These are phyloP conservation scores for Aquilaria yunnanensis DNA, from an alignment of 345 rosid genomes.

Conservation along the genomic window DNA sequence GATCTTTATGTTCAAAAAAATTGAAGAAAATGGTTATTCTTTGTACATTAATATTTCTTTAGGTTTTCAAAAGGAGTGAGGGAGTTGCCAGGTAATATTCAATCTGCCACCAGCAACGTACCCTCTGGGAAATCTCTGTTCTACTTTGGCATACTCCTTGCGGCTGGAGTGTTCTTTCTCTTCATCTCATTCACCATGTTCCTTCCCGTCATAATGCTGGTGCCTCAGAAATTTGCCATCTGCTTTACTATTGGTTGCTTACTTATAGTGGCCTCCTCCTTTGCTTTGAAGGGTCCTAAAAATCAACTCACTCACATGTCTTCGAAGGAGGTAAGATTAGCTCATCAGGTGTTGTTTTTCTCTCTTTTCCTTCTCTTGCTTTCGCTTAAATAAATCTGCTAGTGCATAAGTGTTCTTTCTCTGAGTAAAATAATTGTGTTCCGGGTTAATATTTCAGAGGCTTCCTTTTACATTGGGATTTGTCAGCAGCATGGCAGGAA, in stretches of 20 bases:
- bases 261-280: constrained; percentile 51
- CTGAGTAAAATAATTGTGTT: not conserved
- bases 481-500: constrained; percentile 53
- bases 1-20: too few species aligned
- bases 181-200: constrained; percentile 63
- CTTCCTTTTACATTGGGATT: constrained; percentile 57
- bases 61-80: constrained; percentile 60
- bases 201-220: constrained; percentile 65
- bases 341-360: not conserved
- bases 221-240: constrained; percentile 70
- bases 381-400: not conserved
- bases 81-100: constrained; percentile 48
- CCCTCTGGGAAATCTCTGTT: constrained; percentile 55
- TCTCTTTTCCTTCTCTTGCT: not conserved
- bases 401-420: not conserved
- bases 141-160: constrained; percentile 52
- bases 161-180: constrained; percentile 52
- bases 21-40: too few species aligned
- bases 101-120: constrained; percentile 45
- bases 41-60: constrained; percentile 2
- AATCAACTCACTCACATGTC: constrained; percentile 56
- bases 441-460: constrained; percentile 31
- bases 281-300: constrained; percentile 63
- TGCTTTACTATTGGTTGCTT: constrained; percentile 60
- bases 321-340: constrained; percentile 44